These are phyloP conservation scores for Aureoboletus auriporus DNA, from an alignment of 768 basidiomycete genomes.

Conservation along the genomic window DNA sequence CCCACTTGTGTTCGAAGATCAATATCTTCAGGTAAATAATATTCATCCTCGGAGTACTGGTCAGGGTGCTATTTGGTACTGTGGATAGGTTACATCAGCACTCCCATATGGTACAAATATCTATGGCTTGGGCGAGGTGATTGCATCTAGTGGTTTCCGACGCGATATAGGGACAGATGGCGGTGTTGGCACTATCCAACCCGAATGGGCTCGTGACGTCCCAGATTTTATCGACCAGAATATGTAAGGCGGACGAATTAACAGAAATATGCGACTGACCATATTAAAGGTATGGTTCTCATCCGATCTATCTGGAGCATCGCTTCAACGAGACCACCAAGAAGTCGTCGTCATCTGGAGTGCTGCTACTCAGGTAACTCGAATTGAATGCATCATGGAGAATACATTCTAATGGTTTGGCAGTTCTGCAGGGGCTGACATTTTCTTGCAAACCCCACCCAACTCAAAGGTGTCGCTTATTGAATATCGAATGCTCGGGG, in stretches of 20 bases:
- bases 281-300: slow-evolving; percentile 55
- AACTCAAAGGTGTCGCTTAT: slow-evolving; percentile 54
- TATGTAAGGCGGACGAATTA: slow-evolving; percentile 37
- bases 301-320: slow-evolving; percentile 71
- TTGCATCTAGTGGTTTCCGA: slow-evolving; percentile 66
- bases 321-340: slow-evolving; percentile 52
- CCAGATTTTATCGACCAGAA: slow-evolving; percentile 66
- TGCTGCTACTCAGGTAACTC: slow-evolving; percentile 62
- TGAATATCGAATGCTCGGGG: slow-evolving; percentile 72
- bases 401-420: slow-evolving; percentile 3
- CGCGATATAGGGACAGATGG: slow-evolving; percentile 52
- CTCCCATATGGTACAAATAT: slow-evolving; percentile 66
- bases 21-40: slow-evolving; percentile 57
- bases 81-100: slow-evolving; percentile 52
- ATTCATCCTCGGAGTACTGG: not conserved
- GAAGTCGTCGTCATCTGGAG: slow-evolving; percentile 64
- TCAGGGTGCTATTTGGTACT: not conserved
- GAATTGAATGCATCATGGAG: not conserved
- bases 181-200: slow-evolving; percentile 56
- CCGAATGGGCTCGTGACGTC: slow-evolving; percentile 64
- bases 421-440: slow-evolving; percentile 68
- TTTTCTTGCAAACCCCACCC: slow-evolving; percentile 59
- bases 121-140: slow-evolving; percentile 74
- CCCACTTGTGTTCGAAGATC: slow-evolving; percentile 73
- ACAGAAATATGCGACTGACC: not conserved